These are phyloP conservation scores for Barnettozyma wickerhamii DNA, from an alignment of 805 yeast genomes.

Conservation along the genomic window DNA sequence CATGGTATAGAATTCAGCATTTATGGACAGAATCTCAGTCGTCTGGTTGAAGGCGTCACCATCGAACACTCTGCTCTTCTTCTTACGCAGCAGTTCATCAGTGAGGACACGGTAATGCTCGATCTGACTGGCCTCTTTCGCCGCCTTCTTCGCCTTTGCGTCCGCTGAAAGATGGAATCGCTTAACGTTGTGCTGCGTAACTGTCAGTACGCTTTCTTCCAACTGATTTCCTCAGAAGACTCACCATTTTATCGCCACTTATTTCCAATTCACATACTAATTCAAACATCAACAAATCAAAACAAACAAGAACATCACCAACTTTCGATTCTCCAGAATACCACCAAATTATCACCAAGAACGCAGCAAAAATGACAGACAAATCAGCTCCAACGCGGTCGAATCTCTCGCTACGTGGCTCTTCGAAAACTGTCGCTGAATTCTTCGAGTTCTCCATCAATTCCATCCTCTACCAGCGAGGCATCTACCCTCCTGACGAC, in stretches of 20 bases:
- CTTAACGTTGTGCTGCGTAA: constrained; percentile 63
- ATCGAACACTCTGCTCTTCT: constrained; percentile 29
- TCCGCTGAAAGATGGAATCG: constrained; percentile 54
- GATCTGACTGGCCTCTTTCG: constrained; percentile 60
- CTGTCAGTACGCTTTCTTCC: not conserved
- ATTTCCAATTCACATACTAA: not conserved
- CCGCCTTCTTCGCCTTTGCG: constrained; percentile 44
- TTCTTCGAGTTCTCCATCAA: constrained; percentile 80
- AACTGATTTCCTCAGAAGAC: not conserved
- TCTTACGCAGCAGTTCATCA: constrained; percentile 35
- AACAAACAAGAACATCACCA: constrained; percentile 52
- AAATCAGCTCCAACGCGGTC: constrained; percentile 63
- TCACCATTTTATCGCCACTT: constrained; percentile 5
- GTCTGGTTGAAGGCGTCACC: constrained; percentile 47
- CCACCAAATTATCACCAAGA: constrained; percentile 30
- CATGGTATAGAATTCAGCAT: constrained; percentile 83
- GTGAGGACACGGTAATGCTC: constrained; percentile 46
- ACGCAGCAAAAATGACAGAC: constrained; percentile 38
- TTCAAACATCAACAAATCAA: constrained; percentile 17
- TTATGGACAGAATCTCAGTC: constrained; percentile 50
- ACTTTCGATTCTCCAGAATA: constrained; percentile 54
- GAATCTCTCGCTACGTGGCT: constrained; percentile 56
- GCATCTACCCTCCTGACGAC: constrained; percentile 85
- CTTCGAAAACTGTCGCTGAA: constrained; percentile 74
- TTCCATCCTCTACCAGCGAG: constrained; percentile 81